phyloP scores from a whole-genome alignment of 106 monocot species.

The Dendrobium chrysotoxum region DNA sequence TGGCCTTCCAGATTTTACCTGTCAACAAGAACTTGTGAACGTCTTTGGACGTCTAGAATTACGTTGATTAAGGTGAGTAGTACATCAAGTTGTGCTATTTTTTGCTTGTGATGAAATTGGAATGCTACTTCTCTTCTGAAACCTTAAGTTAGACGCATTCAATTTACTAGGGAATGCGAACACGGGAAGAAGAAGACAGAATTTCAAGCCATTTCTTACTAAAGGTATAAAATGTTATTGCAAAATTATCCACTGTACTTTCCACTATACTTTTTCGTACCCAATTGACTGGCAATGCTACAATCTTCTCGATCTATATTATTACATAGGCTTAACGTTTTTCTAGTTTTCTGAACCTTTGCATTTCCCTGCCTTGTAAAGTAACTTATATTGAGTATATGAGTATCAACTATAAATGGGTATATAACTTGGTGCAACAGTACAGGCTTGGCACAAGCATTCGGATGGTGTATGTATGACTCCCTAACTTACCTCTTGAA shows the following conservation, averaged over 20 bases:
- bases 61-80: slow-evolving; percentile 58
- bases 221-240: slow-evolving; percentile 41
- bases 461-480: neutral
- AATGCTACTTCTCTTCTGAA: neutral
- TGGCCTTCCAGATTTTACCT: slow-evolving; percentile 58
- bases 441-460: neutral
- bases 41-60: slow-evolving; percentile 62
- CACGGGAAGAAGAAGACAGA: slow-evolving; percentile 89
- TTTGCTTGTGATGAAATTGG: slow-evolving; percentile 8
- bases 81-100: neutral
- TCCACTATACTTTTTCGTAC: neutral
- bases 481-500: neutral
- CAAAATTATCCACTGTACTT: neutral
- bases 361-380: neutral
- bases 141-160: neutral
- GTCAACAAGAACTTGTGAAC: slow-evolving; percentile 69
- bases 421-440: neutral
- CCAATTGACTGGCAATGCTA: neutral
- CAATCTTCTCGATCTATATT: neutral
- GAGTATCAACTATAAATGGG: neutral
- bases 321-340: neutral
- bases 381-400: too few species aligned
- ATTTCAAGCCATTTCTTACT: slow-evolving; percentile 69
- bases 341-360: neutral
- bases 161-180: slow-evolving; percentile 51